Base-by-base conservation (phyloP, 345 rosid species). In the Angophora floribunda region DNA sequence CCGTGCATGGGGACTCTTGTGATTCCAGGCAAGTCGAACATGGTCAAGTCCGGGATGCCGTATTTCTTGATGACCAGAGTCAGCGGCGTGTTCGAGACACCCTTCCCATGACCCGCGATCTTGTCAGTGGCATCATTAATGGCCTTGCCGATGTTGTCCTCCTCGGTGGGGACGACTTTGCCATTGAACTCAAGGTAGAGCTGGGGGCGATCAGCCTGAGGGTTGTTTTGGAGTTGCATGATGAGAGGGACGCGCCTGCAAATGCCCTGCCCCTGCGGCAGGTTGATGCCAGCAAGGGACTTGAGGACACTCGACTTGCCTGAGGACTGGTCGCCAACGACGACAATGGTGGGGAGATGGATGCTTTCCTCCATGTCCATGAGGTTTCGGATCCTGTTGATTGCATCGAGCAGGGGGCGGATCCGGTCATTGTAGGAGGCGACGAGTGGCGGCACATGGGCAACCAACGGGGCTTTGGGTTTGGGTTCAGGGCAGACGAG, bases 11-110 rank as follows among this genome's bases (percentile, higher is more conserved):
- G 93, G 2, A 93, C 95, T 6, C 94, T 86, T 0, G 94, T 93
- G 53, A 94, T 94, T 14, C 95, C 95, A 0, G 96, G 96, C 28
- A 94, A 93, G 91, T 94, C 96, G 17, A 94, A 89, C 94, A 93
- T 91, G 2, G 94, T 93, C 0, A 94, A 80, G 87, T 94, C 94
- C 7, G 95, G 94, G 26, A 93, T 94, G 28, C 91, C 95, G 2
- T 11, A 10, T 55, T 92, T 94, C 65, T 91, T 92, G 30, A 93
- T 94, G 1, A 91, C 91, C 22, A 94, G 88, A 1, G 95, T 93
- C 57, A 94, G 17, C 3, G 93, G 89, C 45, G 86, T 44, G 51
- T 91, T 91, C 2, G 94, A 93, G 3, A 94, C 92, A 1, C 93
- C 93, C 57, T 94, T 93, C 13, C 94, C 93, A 24, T 51, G 50